phyloP scores from a whole-genome alignment of 768 basidiomycete genomes.

The Pilatotrama ljubarskyi region DNA sequence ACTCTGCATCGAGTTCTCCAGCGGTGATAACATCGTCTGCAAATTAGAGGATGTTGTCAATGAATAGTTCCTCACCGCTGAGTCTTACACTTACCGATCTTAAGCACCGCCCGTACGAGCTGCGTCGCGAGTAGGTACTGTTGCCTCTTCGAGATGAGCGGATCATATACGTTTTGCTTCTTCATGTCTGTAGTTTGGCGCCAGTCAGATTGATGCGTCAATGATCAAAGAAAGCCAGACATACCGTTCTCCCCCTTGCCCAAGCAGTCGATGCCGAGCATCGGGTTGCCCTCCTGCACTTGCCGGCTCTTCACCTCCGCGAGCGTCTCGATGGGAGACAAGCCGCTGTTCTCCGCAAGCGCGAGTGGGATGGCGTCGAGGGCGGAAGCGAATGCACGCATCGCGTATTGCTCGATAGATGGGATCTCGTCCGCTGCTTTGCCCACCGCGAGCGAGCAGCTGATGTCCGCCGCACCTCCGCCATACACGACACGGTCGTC shows the following conservation, averaged over 20 bases:
- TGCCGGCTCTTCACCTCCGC: conserved; percentile 94
- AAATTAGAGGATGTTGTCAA: conserved; percentile 7
- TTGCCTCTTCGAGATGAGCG: conserved; percentile 94
- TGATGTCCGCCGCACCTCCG: conserved; percentile 97
- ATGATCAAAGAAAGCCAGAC: conserved; percentile 21
- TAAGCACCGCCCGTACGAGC: conserved; percentile 84
- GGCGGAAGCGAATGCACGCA: conserved; percentile 98
- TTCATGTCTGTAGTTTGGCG: conserved; percentile 82
- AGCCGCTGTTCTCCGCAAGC: conserved; percentile 95
- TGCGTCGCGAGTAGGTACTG: conserved; percentile 98
- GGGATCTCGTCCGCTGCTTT: conserved; percentile 98
- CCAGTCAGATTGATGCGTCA: neutral
- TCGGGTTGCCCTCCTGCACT: conserved; percentile 79
- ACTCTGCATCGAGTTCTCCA: conserved; percentile 68
- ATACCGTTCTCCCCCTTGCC: conserved; percentile 83
- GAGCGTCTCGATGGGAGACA: conserved; percentile 96
- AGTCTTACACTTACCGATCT: conserved; percentile 73
- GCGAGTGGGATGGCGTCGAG: conserved; percentile 95
- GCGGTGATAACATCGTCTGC: conserved; percentile 79
- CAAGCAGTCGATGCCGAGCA: conserved; percentile 91
- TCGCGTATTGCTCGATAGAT: conserved; percentile 98
- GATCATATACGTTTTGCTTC: conserved; percentile 95
- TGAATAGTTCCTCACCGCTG: conserved; percentile 4
- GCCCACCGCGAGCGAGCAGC: conserved; percentile 88
- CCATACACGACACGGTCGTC: conserved; percentile 98